Conservation (phyloP, 1,284 basidiomycete species). For the Takashimella tepidaria region DNA sequence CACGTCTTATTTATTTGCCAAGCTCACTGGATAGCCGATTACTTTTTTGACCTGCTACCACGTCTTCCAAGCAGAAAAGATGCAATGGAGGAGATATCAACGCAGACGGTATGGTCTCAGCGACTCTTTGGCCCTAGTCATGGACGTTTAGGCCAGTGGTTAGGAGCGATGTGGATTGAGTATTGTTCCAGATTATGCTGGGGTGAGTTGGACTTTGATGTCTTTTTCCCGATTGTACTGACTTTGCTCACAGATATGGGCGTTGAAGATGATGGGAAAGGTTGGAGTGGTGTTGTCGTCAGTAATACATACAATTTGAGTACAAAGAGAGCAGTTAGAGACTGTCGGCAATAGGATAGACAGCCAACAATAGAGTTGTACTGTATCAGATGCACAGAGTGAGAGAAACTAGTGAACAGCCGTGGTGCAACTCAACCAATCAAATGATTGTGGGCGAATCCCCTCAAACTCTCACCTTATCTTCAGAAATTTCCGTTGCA, state of each 20-base stretch:
- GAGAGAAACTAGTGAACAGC: no score
- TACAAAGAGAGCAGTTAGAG: slow-evolving; percentile 12
- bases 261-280: slow-evolving; percentile 15
- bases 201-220: slow-evolving; percentile 8
- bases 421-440: no score
- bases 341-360: no score
- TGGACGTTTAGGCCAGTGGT: slow-evolving; percentile 17
- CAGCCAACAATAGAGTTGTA: slow-evolving; percentile 1
- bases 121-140: slow-evolving; percentile 23
- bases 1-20: slow-evolving; percentile 19
- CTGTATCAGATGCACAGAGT: no score
- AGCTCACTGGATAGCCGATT: slow-evolving; percentile 26
- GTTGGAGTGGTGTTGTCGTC: slow-evolving; percentile 11
- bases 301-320: slow-evolving; percentile 14
- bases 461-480: no score
- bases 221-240: no score
- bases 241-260: slow-evolving; percentile 14
- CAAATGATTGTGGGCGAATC: no score
- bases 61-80: slow-evolving; percentile 8
- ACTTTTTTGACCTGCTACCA: slow-evolving; percentile 18
- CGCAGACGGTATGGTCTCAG: slow-evolving; percentile 20
- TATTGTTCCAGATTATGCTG: slow-evolving; percentile 19
- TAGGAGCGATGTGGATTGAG: slow-evolving; percentile 21
- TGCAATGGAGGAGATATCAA: slow-evolving; percentile 18
- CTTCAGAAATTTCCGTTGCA: no score